A percentile compares a stretch with the other conserved stretches of the same genome.
Conservation (phyloP, 2,329 filamentous ascomycete genomes). For the Escovopsis weberi region DNA sequence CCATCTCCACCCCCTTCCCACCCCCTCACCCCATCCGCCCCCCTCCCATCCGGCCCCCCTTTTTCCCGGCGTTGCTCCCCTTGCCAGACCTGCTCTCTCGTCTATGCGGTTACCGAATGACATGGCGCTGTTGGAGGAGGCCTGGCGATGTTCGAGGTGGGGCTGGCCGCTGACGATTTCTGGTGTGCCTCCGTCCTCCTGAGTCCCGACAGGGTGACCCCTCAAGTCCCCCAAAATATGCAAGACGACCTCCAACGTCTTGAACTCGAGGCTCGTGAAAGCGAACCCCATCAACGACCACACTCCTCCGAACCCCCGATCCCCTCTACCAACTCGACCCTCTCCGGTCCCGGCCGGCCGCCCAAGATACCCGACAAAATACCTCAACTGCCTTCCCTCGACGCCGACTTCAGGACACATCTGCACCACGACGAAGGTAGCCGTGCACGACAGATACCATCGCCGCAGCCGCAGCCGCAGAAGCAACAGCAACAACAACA, state of each 20-base stretch:
- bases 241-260: conserved; percentile 85
- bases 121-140: conserved; percentile 3
- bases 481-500: conserved; percentile 19
- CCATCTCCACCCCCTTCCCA: conserved; percentile 1
- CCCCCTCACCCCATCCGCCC: background rate
- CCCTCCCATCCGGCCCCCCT: background rate
- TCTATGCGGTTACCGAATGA: background rate
- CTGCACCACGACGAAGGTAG: background rate
- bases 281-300: conserved; percentile 16
- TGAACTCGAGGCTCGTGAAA: conserved; percentile 59
- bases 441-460: background rate
- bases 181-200: conserved; percentile 13
- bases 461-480: conserved; percentile 3
- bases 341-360: conserved; percentile 10
- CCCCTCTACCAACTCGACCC: conserved; percentile 25
- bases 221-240: conserved; percentile 93
- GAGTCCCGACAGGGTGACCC: conserved; percentile 55
- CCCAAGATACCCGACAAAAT: conserved; percentile 2
- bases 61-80: too few relatives aligned
- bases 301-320: conserved; percentile 19
- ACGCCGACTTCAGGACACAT: conserved; percentile 3
- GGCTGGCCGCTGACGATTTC: conserved; percentile 22
- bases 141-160: conserved; percentile 11
- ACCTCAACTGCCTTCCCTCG: background rate
- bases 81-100: background rate